Evolutionary conservation across 306 rosid genomes (phyloP).

Genomic region (Acacia melanoxylon): DNA sequence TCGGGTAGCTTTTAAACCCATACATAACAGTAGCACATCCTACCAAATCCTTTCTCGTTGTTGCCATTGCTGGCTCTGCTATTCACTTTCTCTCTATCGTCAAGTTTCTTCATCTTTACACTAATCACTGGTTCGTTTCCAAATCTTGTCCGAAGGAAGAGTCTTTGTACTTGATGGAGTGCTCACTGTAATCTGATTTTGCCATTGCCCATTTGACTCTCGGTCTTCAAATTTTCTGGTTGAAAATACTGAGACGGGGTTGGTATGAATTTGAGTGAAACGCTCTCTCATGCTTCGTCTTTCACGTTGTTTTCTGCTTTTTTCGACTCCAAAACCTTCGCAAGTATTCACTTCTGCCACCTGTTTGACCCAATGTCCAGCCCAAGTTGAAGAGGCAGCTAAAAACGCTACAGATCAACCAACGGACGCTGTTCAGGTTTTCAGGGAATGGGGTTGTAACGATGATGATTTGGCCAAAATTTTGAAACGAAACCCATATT

Average conservation of each 20-base stretch:
- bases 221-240: neutral
- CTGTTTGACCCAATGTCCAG: slow-evolving; percentile 56
- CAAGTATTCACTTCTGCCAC: slow-evolving; percentile 42
- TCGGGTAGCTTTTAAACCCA: neutral
- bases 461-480: slow-evolving; percentile 50
- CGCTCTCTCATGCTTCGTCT: slow-evolving; percentile 42
- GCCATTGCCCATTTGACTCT: neutral
- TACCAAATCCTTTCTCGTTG: neutral
- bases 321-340: neutral
- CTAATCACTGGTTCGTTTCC: neutral
- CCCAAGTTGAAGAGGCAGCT: slow-evolving; percentile 26
- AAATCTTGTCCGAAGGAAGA: neutral
- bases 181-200: neutral
- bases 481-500: slow-evolving; percentile 40
- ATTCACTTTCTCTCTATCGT: neutral
- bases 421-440: slow-evolving; percentile 39
- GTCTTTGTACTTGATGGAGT: neutral
- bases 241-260: neutral
- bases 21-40: no score
- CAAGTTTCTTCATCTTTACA: neutral
- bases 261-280: neutral
- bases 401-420: slow-evolving; percentile 18
- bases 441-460: slow-evolving; percentile 70
- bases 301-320: slow-evolving; percentile 18
- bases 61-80: neutral